Base-by-base conservation (phyloP, 2,329 filamentous ascomycete species). In the Cryphonectria carpinicola region DNA sequence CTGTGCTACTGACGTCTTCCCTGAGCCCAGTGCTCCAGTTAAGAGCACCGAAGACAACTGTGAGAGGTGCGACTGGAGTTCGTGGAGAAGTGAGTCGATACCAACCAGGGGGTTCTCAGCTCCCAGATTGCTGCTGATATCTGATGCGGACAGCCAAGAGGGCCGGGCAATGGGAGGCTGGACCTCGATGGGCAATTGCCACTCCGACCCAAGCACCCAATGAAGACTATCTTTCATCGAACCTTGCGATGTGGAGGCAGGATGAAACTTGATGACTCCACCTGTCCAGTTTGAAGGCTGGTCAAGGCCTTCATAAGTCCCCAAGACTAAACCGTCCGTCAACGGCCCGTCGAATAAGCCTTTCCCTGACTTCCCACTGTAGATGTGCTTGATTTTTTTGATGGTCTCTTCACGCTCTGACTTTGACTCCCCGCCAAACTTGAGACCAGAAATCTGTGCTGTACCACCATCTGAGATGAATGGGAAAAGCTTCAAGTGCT, bases 21-120 rank as follows among this genome's bases (percentile, higher is more conserved):
- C 96, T 32, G 95, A 92, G 0, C 96, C 96, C 74, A 97, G 88
- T 0, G 93, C 93, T 54, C 96, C 96, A 0, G 94, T 97, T 60
- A 99, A 81, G 35, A 99, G 84, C 1, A 98, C 93, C 0, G 96
- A 98, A 0, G 95, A 98, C 74, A 93, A 89, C 75, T 97, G 93
- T 0, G 91, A 89, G 4, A 99, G 83, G 75, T 97, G 93, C 1
- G 89, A 90, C 71, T 91, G 85, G 28, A 97, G 85, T 74, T 93
- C 90, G 7, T 87, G 84, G 39, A 97, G 86, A 0, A 97, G 83
- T 1, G 86, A 83, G 75, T 98, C 94, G 70, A 98, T 95, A 1
- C 95, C 95, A 25, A 98, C 94, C 74, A 99, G 84, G 46, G 91
- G 86, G 11, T n/a, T 49, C 3, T 52, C 66, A 13, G 4, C 10